Percentiles rank a stretch among this genome's conserved stretches.
phyloP scores from a whole-genome alignment of 2,329 filamentous ascomycete species.

The Penicillium sp. region DNA sequence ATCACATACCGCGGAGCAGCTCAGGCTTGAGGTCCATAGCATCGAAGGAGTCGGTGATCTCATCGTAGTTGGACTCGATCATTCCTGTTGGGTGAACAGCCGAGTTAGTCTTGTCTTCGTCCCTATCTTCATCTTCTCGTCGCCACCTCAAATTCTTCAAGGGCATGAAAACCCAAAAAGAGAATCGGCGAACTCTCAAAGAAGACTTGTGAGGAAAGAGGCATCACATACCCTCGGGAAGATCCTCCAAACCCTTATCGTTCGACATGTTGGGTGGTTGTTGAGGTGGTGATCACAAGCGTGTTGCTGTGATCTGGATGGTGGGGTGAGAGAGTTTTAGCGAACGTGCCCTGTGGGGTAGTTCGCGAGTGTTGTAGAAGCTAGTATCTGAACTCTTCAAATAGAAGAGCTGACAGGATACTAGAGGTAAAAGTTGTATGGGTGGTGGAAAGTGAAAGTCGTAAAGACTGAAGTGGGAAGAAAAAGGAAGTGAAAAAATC shows the following conservation, averaged over 20 bases:
- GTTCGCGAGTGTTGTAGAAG: conserved; percentile 25
- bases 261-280: conserved; percentile 87
- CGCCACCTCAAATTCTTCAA: neutral
- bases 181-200: conserved; percentile 3
- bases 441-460: conserved; percentile 21
- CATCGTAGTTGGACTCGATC: conserved; percentile 99
- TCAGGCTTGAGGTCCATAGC: conserved; percentile 96
- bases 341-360: conserved; percentile 33
- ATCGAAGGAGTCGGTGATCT: conserved; percentile 99
- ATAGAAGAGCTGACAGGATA: conserved; percentile 32
- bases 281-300: conserved; percentile 66
- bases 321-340: conserved; percentile 33
- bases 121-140: neutral
- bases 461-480: conserved; percentile 23
- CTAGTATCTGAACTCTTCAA: conserved; percentile 39
- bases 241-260: conserved; percentile 97
- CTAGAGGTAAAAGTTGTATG: conserved; percentile 25
- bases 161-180: conserved; percentile 4
- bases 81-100: conserved; percentile 62
- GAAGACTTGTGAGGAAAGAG: neutral
- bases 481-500: conserved; percentile 27
- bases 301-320: conserved; percentile 64
- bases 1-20: conserved; percentile 81
- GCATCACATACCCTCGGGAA: conserved; percentile 81
- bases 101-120: conserved; percentile 11